These are phyloP conservation scores for Sherardia arvensis DNA, from an alignment of 257 asterid genomes.

Conservation along the genomic window DNA sequence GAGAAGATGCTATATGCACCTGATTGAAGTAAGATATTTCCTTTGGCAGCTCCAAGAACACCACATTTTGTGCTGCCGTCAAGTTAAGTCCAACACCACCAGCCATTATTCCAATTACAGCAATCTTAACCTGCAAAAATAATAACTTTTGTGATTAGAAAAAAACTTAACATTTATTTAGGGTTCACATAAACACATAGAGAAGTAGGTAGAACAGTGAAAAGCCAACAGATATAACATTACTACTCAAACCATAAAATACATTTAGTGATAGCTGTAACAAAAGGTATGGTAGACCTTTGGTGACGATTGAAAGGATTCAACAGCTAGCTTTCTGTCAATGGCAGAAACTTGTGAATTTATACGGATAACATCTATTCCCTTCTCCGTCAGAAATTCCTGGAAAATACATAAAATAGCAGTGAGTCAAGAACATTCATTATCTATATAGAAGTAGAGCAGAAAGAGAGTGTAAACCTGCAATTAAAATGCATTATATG, in stretches of 20 bases:
- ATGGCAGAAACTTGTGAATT: constrained; percentile 51
- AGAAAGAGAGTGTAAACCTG: not conserved
- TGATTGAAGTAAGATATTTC: constrained; percentile 69
- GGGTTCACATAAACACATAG: not conserved
- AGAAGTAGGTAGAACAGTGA: not conserved
- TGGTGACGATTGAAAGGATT: constrained; percentile 63
- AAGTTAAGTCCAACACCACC: constrained; percentile 92
- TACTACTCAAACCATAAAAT: not conserved
- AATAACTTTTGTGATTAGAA: constrained; percentile 3
- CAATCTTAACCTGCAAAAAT: constrained; percentile 65
- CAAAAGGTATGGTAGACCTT: constrained; percentile 35
- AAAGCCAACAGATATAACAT: not conserved
- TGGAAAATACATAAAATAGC: constrained; percentile 20
- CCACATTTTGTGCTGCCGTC: constrained; percentile 87
- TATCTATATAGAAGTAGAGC: not conserved
- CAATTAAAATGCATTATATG: not conserved
- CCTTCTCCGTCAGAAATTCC: constrained; percentile 75
- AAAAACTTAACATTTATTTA: not conserved
- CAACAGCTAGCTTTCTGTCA: constrained; percentile 69
- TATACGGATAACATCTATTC: constrained; percentile 64
- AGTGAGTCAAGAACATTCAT: not conserved
- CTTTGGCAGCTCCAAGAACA: constrained; percentile 80
- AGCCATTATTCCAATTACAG: constrained; percentile 86
- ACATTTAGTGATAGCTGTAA: not conserved
- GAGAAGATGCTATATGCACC: constrained; percentile 26